phyloP scores from a whole-genome alignment of 176 grass and related monocot genomes.

The Miscanthus lutarioriparius region DNA sequence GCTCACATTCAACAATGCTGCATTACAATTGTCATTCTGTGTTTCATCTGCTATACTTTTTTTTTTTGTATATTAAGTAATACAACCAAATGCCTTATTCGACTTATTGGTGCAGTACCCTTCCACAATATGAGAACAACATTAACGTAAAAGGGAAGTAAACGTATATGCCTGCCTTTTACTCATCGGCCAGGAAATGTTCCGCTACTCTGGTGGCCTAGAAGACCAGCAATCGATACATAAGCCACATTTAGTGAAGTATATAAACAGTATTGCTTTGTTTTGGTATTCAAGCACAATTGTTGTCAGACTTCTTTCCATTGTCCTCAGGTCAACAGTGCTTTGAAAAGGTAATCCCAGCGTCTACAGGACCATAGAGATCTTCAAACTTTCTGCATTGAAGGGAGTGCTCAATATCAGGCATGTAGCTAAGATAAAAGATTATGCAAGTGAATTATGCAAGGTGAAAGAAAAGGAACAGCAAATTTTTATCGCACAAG shows the following conservation, averaged over 20 bases:
- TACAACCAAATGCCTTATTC: conserved; percentile 28
- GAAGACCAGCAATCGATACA: not conserved
- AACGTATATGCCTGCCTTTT: conserved; percentile 19
- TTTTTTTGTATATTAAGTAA: not conserved
- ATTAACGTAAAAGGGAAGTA: not conserved
- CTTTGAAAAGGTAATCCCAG: conserved; percentile 7
- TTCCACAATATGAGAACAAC: not conserved
- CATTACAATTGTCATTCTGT: not conserved
- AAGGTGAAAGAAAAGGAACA: not conserved
- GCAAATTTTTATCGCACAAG: not conserved
- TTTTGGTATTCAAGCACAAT: not conserved
- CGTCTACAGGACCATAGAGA: not conserved
- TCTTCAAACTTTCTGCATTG: conserved; percentile 36
- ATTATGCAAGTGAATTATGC: not conserved
- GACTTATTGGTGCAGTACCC: conserved; percentile 6
- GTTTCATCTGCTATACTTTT: not conserved
- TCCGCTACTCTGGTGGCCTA: conserved; percentile 7
- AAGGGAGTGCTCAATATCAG: conserved; percentile 2
- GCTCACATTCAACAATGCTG: not conserved
- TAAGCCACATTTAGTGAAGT: not conserved
- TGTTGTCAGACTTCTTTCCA: not conserved
- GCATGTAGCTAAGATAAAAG: not conserved
- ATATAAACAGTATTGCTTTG: not conserved
- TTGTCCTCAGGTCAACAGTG: not conserved
- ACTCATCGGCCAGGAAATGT: conserved; percentile 3